phyloP scores from a whole-genome alignment of 2,329 filamentous ascomycete genomes.

The Emericellopsis cladophorae region DNA sequence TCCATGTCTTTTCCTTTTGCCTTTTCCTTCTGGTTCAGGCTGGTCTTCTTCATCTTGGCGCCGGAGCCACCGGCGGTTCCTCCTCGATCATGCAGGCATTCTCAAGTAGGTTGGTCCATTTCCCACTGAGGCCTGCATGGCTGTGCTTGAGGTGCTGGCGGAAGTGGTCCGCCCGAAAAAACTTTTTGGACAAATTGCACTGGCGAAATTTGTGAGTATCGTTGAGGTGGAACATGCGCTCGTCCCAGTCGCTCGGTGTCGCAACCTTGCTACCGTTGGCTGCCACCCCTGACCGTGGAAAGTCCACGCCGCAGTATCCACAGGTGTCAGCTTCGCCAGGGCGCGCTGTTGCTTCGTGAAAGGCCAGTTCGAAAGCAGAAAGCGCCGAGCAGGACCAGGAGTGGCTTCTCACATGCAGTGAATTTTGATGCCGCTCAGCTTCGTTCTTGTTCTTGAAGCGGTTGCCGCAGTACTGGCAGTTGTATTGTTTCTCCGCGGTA shows the following conservation, averaged over 20 bases:
- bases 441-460: conserved; percentile 99
- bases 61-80: conserved; percentile 34
- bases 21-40: background rate
- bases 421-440: conserved; percentile 91
- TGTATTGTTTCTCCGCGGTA: conserved; percentile 92
- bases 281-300: conserved; percentile 38
- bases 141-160: conserved; percentile 96
- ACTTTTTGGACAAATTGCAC: conserved; percentile 97
- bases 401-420: conserved; percentile 79
- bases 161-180: conserved; percentile 95
- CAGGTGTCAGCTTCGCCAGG: conserved; percentile 66
- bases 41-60: background rate
- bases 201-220: conserved; percentile 93
- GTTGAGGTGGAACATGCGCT: conserved; percentile 74
- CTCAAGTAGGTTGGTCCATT: conserved; percentile 98
- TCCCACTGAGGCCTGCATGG: conserved; percentile 88
- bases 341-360: conserved; percentile 64
- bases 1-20: no score
- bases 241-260: conserved; percentile 81
- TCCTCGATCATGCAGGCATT: conserved; percentile 91
- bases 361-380: conserved; percentile 64
- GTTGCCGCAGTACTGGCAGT: conserved; percentile 83
- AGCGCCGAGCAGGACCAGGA: conserved; percentile 96
- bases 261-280: conserved; percentile 27
- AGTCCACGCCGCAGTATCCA: conserved; percentile 93